These are phyloP conservation scores for Elsinoe fawcettii DNA, from an alignment of 2,329 filamentous ascomycete species.

Conservation along the genomic window DNA sequence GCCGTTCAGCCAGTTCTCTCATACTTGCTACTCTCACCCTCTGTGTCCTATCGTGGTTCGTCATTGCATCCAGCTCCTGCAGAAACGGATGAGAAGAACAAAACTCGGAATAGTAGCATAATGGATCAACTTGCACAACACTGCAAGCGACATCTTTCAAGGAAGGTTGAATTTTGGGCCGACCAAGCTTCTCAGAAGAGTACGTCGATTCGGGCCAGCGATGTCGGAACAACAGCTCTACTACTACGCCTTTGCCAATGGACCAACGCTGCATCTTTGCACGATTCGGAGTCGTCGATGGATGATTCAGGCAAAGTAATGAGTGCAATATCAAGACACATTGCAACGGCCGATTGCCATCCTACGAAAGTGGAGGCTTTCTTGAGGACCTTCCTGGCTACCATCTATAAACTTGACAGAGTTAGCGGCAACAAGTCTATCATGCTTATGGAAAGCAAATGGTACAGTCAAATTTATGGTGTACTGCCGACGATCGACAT, in stretches of 20 bases:
- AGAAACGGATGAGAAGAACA: not conserved
- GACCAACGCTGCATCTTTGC: not conserved
- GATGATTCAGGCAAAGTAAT: not conserved
- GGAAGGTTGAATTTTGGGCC: not conserved
- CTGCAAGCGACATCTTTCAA: not conserved
- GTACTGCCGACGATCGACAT: not conserved
- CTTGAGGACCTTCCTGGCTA: not conserved
- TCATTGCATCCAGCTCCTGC: not conserved
- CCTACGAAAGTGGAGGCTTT: not conserved
- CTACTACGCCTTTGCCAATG: not conserved
- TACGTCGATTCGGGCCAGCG: not conserved
- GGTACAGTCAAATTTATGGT: slow-evolving; percentile 7
- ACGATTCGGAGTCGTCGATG: not conserved
- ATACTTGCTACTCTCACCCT: not conserved
- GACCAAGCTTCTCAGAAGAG: not conserved
- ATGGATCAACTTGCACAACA: not conserved
- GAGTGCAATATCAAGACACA: not conserved
- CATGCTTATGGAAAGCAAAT: not conserved
- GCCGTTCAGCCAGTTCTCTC: not conserved
- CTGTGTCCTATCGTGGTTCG: not conserved
- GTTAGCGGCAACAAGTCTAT: not conserved
- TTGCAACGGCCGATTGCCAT: not conserved
- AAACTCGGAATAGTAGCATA: not conserved
- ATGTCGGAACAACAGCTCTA: not conserved
- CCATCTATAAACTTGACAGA: not conserved